Base-by-base conservation (phyloP, 441 rosid species). In the Flueggea neowawraea region DNA sequence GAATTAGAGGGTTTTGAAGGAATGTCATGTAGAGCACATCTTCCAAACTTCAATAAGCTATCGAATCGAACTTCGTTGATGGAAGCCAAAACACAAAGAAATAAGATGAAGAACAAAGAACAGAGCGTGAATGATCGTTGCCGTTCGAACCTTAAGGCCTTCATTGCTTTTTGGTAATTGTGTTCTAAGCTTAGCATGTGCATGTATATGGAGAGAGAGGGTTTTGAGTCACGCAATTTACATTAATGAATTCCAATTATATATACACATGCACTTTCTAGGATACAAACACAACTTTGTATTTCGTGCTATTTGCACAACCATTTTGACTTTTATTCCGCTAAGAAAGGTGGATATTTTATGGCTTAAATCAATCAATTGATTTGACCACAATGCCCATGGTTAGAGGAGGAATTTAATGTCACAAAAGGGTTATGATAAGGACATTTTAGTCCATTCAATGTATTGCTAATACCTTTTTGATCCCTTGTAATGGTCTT, bases 41-140 rank as follows among this genome's bases (percentile, higher is more conserved):
- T 61, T 9, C 86, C 77, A 0, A 85, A 74, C 48, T 70, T 79
- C 16, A 81, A 50, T 0, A 89, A 60, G 52, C 65, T 62, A 4
- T 78, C 89, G 63, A 81, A 83, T 39, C 91, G 72, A 16, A 85
- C 5, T 60, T 85, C 86, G 53, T 83, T 87, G 73, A 86, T 62
- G 48, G 84, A 83, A 74, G 90, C 90, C 61, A 92, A 61, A 14
- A 79, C 53, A 58, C 95, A 89, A 0, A 89, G 80, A 73, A 83
- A 78, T 14, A 87, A 43, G 76, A 91, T 84, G 76, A 83, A 89
- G 70, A 75, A 58, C 69, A 92, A 52, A 67, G 87, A 85, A 13
- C 73, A 66, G 71, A 91, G 50, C 2, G 85, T 57, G 69, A 84
- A 80, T 2, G 32, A n/a, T 31, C 57, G 57, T 43, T 22, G 28